Evolutionary conservation across 352 stramenopile genomes (phyloP).

Genomic region (Blastocystis hominis): DNA sequence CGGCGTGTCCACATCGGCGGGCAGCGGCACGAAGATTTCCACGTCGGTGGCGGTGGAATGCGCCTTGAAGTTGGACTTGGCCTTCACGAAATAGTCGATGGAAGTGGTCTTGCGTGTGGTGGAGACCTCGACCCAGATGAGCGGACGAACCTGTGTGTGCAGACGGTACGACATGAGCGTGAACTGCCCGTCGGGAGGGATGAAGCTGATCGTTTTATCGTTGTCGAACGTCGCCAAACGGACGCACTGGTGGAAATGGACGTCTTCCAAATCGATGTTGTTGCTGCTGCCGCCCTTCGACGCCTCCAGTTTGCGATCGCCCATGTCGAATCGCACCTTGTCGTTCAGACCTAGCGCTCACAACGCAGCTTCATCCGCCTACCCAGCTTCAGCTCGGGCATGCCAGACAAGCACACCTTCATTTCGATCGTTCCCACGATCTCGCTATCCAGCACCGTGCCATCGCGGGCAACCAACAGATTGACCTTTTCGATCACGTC

Average conservation of each 20-base stretch:
- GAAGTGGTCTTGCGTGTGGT: constrained; percentile 74
- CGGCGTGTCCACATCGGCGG: constrained; percentile 91
- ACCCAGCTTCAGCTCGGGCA: constrained; percentile 97
- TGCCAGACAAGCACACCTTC: constrained; percentile 90
- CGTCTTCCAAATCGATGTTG: constrained; percentile 92
- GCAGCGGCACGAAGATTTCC: constrained; percentile 97
- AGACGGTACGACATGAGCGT: constrained; percentile 93
- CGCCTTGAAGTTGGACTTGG: constrained; percentile 95
- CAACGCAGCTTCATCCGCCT: background rate
- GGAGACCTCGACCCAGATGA: constrained; percentile 97
- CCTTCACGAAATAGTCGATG: constrained; percentile 72
- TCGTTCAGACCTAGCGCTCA: constrained; percentile 79
- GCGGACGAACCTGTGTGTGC: constrained; percentile 92
- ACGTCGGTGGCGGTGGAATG: constrained; percentile 96
- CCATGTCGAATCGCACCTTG: constrained; percentile 92
- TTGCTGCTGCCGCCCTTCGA: constrained; percentile 59
- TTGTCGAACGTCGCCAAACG: constrained; percentile 95
- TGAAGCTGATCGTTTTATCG: constrained; percentile 98
- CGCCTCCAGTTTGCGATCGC: constrained; percentile 84
- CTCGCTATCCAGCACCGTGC: constrained; percentile 91
- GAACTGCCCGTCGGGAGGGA: constrained; percentile 97
- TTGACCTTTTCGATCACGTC: constrained; percentile 98
- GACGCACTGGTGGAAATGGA: constrained; percentile 99
- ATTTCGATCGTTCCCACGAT: constrained; percentile 90
- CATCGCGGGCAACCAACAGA: constrained; percentile 67